Evolutionary conservation across 139 green algal species (phyloP), one percentile per base, ranked within the genome.

Genomic region (Marvania coccoides): DNA sequence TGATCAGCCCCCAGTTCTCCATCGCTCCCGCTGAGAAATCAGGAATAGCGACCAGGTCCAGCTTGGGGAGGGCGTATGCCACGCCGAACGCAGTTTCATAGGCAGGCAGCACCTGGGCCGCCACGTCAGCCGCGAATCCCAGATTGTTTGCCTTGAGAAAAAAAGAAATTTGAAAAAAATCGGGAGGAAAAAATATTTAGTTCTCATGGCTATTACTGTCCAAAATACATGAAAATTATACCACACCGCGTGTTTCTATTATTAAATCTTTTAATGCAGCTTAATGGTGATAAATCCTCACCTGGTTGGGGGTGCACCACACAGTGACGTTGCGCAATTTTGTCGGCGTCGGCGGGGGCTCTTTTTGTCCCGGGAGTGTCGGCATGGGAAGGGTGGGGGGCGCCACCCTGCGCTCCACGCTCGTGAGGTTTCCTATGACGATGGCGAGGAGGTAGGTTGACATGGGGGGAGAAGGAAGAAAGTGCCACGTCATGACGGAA

Each of bases 1-100:
- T 87, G 37, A 92, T 75, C 15, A 93, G 74, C 24, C 86, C 92
- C 88, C 88, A 97, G 73, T 98, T 98, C 78, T 98, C 92, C 92
- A 98, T 98, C 12, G 91, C 87, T 4, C 93, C 90, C 5, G 83
- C 87, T 34, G 76, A 75, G 70, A 98, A 97, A 59, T 92, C 83
- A 6, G 92, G 92, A 29, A 98, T 86, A 4, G 81, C 92, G 23
- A 96, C 83, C 48, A 97, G 72, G 64, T 97, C 90, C 54, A 94
- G 67, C 71, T 97, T 97, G 24, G 83, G 75, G 38, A 97, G 64
- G 0, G 80, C 56, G 67, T 87, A 96, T 4, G 73, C 53, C 48
- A 91, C 55, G 3, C 72, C 74, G 5, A 88, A 64, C 48, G 83
- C 56, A 31, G 36, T 8, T 63, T 81, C 76, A 47, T 80, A 81